Conservation (phyloP, 2,329 filamentous ascomycete genomes). For the Hortaea werneckii region DNA sequence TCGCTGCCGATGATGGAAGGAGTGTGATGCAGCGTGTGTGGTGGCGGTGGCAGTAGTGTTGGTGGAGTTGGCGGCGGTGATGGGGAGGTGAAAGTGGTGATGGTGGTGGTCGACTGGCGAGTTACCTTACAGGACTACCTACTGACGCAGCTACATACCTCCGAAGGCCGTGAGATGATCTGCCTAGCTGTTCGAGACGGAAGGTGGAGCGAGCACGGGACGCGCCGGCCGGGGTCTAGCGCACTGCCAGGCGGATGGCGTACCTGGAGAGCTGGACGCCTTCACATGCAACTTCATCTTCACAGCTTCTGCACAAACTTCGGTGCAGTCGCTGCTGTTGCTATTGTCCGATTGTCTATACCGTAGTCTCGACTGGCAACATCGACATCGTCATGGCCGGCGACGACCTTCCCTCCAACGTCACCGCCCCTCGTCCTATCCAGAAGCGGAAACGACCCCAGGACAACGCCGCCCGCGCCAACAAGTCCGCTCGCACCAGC, state of each 20-base stretch:
- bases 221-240: too few species aligned
- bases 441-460: constrained; percentile 22
- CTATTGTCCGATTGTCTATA: too few species aligned
- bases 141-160: too few species aligned
- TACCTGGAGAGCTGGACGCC: too few species aligned
- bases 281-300: background rate
- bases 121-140: background rate
- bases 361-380: too few species aligned
- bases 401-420: constrained; percentile 10
- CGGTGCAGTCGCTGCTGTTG: background rate
- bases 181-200: too few species aligned
- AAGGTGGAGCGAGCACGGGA: too few species aligned
- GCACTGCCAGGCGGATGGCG: too few species aligned
- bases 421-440: constrained; percentile 7
- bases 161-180: too few species aligned
- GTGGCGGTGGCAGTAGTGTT: background rate
- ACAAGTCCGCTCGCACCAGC: constrained; percentile 13
- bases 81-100: background rate
- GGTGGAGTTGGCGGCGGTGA: too few species aligned
- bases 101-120: background rate
- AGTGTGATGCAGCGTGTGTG: background rate
- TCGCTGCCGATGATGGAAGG: constrained; percentile 9
- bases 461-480: constrained; percentile 16
- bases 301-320: background rate
- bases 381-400: background rate